Conservation (phyloP, 2,329 filamentous ascomycete genomes). For the Trichoderma hamatum region DNA sequence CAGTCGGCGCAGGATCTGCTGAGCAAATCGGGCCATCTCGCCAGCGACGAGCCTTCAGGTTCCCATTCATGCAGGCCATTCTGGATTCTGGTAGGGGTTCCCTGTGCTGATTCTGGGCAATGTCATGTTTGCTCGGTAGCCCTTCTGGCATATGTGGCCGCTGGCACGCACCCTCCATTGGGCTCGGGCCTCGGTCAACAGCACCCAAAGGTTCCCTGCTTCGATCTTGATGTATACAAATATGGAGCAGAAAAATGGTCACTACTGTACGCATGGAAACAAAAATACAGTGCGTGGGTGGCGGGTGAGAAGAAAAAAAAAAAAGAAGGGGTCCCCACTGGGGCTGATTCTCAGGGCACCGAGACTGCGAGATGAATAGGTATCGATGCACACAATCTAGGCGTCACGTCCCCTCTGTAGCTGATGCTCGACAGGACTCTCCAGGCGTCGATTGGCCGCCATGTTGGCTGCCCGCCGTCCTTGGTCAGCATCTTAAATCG, state of each 20-base stretch:
- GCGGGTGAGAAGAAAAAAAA: constrained; percentile 1
- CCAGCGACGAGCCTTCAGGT: background rate
- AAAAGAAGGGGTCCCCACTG: background rate
- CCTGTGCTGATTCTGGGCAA: background rate
- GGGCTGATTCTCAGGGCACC: background rate
- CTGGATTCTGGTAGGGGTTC: background rate
- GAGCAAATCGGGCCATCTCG: constrained; percentile 18
- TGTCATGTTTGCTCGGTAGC: background rate
- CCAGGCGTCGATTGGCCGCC: background rate
- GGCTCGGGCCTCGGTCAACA: constrained; percentile 13
- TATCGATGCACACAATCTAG: background rate
- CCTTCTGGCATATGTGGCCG: background rate
- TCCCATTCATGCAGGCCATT: constrained; percentile 12
- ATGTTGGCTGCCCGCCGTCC: background rate
- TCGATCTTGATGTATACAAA: background rate
- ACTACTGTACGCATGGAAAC: background rate
- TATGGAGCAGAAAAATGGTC: background rate
- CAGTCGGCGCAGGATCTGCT: constrained; percentile 4
- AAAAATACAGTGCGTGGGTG: background rate
- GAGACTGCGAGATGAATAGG: background rate
- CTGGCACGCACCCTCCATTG: background rate
- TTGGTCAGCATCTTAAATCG: constrained; percentile 13
- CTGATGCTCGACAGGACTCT: background rate
- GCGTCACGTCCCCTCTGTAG: background rate
- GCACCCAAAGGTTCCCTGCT: background rate